Evolutionary conservation across 2,329 filamentous ascomycete genomes (phyloP), one percentile per base, ranked within the genome.

Genomic region (Paraphoma chrysanthemicola): DNA sequence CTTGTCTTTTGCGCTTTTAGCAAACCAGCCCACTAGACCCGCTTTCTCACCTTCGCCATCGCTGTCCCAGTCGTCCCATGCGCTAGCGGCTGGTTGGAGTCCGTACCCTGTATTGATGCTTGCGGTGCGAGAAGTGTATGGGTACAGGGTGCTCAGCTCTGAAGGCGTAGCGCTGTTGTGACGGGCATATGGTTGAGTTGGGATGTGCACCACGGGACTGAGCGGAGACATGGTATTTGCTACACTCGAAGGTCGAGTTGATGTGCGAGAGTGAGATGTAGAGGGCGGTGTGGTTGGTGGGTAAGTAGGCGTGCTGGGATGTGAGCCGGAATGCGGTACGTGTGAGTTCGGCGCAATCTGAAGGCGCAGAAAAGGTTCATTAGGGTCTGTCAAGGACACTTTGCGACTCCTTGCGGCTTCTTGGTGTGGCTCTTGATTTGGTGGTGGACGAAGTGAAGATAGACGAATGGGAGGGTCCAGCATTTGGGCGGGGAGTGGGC

Each of bases 1-100:
- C 33, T 49, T 48, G 29, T 43, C 63, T 18, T 64, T 67, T 4
- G 64, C 60, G 16, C 51, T 49, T 28, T 54, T 45, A 36, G 53
- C 48, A 17, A 61, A 63, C 69, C 69, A 72, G 16, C 64, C 62
- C 14, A 72, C 63, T 9, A 75, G 55, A 8, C 73, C 66, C 0
- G 63, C 63, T 46, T 71, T 72, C 48, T 73, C 69, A n/a, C 60
- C 66, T 33, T 70, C 69, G 1, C 61, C 61, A 16, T 74, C 72
- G n/a, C 67, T 72, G 47, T 75, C 72, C 65, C 70, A 75, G 45
- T 74, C 71, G 29, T 76, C 73, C 74, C 74, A 76, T 38, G 70
- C 74, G n/a, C 68, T 72, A 3, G 57, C 69, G 4, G 67, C 67
- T 47, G 72, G 71, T 17, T 74, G 72, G 17, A 71, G 53, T 7